phyloP scores from a whole-genome alignment of 2,329 filamentous ascomycete species.

The Penicillium griseofulvum region DNA sequence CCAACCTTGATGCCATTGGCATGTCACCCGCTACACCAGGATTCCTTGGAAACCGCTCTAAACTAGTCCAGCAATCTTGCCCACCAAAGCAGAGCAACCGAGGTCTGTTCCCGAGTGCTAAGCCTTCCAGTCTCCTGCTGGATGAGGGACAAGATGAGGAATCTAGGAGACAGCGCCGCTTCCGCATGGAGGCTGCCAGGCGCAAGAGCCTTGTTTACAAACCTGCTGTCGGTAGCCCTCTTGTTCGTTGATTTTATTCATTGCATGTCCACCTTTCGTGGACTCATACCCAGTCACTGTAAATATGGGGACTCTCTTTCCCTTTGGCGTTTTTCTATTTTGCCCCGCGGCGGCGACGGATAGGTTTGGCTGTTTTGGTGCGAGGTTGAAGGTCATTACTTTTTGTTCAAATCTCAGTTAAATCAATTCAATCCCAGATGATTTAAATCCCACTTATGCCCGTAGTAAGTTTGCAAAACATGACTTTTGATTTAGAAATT shows the following conservation, averaged over 20 bases:
- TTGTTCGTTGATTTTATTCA: constrained; percentile 49
- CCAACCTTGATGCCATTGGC: constrained; percentile 38
- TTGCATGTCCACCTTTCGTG: constrained; percentile 12
- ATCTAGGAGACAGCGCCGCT: constrained; percentile 48
- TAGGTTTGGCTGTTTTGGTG: background rate
- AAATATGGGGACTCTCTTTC: constrained; percentile 16
- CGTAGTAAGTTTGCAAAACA: background rate
- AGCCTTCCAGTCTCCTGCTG: background rate
- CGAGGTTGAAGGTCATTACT: background rate
- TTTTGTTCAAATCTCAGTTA: background rate
- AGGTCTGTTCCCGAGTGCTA: constrained; percentile 38
- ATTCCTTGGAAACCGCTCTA: constrained; percentile 43
- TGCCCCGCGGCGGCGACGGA: background rate
- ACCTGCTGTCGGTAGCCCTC: constrained; percentile 70
- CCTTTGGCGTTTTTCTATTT: constrained; percentile 7
- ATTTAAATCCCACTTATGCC: background rate
- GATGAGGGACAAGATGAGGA: constrained; percentile 30
- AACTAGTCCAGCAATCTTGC: constrained; percentile 52
- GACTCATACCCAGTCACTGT: constrained; percentile 14
- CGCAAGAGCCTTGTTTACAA: constrained; percentile 77
- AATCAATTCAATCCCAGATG: background rate
- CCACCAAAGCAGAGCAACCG: constrained; percentile 52
- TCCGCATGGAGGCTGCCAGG: constrained; percentile 67
- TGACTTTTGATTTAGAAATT: background rate
- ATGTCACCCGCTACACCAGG: constrained; percentile 49